Base-by-base conservation (phyloP, 805 yeast genomes). In the Hanseniaspora valbyensis region DNA sequence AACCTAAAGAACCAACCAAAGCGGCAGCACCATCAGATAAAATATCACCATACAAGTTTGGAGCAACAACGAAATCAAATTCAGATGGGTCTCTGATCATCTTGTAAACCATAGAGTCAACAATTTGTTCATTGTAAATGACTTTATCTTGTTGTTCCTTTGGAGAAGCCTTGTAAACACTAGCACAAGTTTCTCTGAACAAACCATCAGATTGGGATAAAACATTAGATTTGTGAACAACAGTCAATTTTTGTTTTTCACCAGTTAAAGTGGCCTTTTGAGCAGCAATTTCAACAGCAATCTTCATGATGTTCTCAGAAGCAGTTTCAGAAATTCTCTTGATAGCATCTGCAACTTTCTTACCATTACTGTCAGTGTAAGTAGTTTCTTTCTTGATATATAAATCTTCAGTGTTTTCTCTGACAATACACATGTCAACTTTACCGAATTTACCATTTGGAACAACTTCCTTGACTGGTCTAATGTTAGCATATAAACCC, bases 11-110 rank as follows among this genome's bases (percentile, higher is more conserved):
- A 45, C 98, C 98, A 53, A 90, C 95, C 52, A 89, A 75, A 14
- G 97, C 96, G 58, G 97, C 97, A 51, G 97, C 97, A 70, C 96
- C 97, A 65, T 89, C 97, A 56, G 94, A 83, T 59, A 92, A 74
- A 58, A 92, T 88, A 68, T 92, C 98, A 67, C 98, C 98, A 68
- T 92, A 92, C 66, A 92, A 76, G 75, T 92, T 92, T 60, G 98
- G 98, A 55, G 97, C 98, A 50, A 92, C 98, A 34, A 92, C 92
- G 56, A 92, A 98, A 65, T 92, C 98, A 63, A 92, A 92, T 67
- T 85, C 81, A 64, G 87, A 88, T 49, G 98, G 98, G 69, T 92
- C 96, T 69, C 97, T 81, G 80, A 92, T 92, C 92, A 92, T 79
- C 68, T 95, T 78, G 79, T 92, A 92, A 52, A 92, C 98, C 98